Base-by-base conservation (phyloP, 345 rosid genomes). In the Crucihimalaya himalaica region DNA sequence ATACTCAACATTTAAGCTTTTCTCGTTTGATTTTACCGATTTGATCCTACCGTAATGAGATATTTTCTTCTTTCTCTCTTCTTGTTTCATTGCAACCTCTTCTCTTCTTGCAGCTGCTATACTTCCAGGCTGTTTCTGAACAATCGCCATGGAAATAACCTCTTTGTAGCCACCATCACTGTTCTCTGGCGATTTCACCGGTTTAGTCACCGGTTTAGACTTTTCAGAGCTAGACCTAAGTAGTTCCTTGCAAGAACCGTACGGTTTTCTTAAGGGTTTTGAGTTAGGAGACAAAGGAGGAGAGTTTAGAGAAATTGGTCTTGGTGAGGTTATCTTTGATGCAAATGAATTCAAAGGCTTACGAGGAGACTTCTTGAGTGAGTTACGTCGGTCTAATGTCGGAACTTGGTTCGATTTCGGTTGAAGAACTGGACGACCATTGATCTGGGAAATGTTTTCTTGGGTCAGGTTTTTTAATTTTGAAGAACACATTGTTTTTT, bases 91-190 rank as follows among this genome's bases (percentile, higher is more conserved):
- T 0, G 97, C 87, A 39, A 82, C 86, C 34, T 88, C 89, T 71
- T 84, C 82, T 72, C 87, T 83, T 76, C 89, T 86, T 9, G 89
- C 88, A 48, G 97, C 89, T 2, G 97, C 92, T 29, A 90, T 86
- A 78, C 84, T 88, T 28, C 93, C 93, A 1, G 93, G 84, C 12
- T 81, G 84, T 19, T 81, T 76, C 53, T 81, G 81, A 68, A 73
- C 78, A 8, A 60, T 63, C 73, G 64, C 40, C 48, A 74, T 45
- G 4, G 75, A 48, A 15, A 45, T 28, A 25, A 62, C 43, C 63
- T 74, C 62, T 60, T 54, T 74, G 66, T 63, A n/a, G 31, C 42
- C 70, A 27, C 68, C 71, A 50, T 51, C 31, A 52, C 42, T 37
- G 31, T 31, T 73, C 63, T 50, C 77, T 0, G 68, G 53, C 32